Conservation (phyloP, 2,329 filamentous ascomycete genomes). For the Fusarium caatingaense region DNA sequence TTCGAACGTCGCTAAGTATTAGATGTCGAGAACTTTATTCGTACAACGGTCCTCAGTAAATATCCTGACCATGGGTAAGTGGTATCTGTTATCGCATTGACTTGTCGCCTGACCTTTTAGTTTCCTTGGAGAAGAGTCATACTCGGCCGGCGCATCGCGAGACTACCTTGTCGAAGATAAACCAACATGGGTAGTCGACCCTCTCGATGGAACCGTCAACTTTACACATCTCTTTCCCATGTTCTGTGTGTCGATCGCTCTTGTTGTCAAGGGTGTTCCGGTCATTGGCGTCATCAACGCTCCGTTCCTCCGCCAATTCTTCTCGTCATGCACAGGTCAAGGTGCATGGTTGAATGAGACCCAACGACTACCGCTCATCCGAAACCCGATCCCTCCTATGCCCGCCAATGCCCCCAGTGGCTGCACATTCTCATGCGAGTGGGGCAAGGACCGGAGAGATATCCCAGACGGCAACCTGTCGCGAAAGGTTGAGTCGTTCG, state of each 20-base stretch:
- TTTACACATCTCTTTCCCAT: constrained; percentile 84
- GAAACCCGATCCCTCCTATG: constrained; percentile 71
- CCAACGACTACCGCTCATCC: constrained; percentile 71
- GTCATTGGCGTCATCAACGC: constrained; percentile 79
- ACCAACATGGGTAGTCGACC: constrained; percentile 82
- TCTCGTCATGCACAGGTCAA: constrained; percentile 72
- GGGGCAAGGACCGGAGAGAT: constrained; percentile 82
- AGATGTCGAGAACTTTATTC: constrained; percentile 81
- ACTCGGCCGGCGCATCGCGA: constrained; percentile 74
- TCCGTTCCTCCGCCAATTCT: constrained; percentile 75
- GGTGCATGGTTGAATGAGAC: constrained; percentile 78
- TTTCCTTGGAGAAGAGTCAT: constrained; percentile 82
- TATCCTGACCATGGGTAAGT: constrained; percentile 75
- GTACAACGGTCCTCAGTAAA: constrained; percentile 64
- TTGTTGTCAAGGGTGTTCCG: constrained; percentile 69
- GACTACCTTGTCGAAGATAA: constrained; percentile 72
- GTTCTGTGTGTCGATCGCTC: constrained; percentile 83
- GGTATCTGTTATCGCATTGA: background rate
- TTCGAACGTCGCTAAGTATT: constrained; percentile 5
- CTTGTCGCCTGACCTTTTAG: constrained; percentile 52
- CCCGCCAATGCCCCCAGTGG: constrained; percentile 72
- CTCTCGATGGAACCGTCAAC: constrained; percentile 83
- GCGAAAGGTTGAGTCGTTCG: constrained; percentile 78
- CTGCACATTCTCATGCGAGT: constrained; percentile 80
- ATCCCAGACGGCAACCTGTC: constrained; percentile 73